These are phyloP conservation scores for Aspergillus incahuasiensis DNA, from an alignment of 495 filamentous ascomycete genomes.

Conservation along the genomic window DNA sequence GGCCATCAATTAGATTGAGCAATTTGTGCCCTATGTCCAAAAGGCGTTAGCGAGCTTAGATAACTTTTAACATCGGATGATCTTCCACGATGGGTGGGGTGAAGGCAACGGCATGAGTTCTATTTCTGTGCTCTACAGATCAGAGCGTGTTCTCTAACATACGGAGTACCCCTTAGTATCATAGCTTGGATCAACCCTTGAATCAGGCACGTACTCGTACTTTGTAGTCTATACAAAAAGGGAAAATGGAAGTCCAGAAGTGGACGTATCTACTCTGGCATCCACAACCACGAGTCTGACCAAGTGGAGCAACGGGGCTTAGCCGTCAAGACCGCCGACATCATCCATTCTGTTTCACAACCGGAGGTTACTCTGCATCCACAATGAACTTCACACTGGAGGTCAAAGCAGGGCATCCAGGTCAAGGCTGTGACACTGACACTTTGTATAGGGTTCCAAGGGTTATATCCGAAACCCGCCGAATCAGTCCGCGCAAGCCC, in stretches of 20 bases:
- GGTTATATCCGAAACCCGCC: constrained; percentile 14
- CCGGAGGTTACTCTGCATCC: constrained; percentile 1
- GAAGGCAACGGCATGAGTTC: not conserved
- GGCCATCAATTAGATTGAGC: constrained; percentile 6
- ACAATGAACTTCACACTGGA: not conserved
- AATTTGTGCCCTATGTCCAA: not conserved
- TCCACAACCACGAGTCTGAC: not conserved
- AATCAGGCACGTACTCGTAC: not conserved
- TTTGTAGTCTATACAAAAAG: not conserved
- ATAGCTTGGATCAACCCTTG: not conserved
- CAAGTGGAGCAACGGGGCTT: constrained; percentile 4
- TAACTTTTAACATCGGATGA: constrained; percentile 19
- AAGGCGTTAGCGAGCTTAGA: not conserved
- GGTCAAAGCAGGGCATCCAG: not conserved
- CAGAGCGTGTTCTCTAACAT: not conserved
- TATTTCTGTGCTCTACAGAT: not conserved
- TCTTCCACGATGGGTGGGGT: constrained; percentile 15
- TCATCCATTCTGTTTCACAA: not conserved
- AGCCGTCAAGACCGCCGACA: not conserved
- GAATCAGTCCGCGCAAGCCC: constrained; percentile 12
- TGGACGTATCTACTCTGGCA: not conserved
- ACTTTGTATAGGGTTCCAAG: not conserved
- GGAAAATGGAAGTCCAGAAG: not conserved
- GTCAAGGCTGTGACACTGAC: not conserved
- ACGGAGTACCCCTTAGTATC: not conserved